Conservation (phyloP, 179 eudicot species). For the Pouteria campechiana region DNA sequence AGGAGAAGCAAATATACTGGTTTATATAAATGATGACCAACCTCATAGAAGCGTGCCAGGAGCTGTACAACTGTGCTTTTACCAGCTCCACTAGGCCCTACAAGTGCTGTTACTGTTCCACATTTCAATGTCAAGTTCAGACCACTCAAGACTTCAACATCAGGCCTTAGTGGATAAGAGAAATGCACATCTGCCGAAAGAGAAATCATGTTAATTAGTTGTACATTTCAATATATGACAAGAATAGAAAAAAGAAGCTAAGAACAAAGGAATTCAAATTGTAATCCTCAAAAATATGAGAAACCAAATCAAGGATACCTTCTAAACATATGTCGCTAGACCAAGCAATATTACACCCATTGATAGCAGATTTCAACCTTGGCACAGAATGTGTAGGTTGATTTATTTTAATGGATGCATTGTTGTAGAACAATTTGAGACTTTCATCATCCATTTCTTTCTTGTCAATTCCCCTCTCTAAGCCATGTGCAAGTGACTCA, state of each 20-base stretch:
- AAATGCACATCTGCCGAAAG: constrained; percentile 72
- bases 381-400: constrained; percentile 51
- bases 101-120: constrained; percentile 90
- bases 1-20: neutral
- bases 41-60: constrained; percentile 97
- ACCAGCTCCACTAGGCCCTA: constrained; percentile 98
- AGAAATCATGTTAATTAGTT: neutral
- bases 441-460: constrained; percentile 45
- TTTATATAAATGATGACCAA: constrained; percentile 6
- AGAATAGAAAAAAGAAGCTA: neutral
- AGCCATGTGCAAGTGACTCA: constrained; percentile 78
- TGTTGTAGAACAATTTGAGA: constrained; percentile 32
- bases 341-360: constrained; percentile 46
- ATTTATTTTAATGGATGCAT: constrained; percentile 31
- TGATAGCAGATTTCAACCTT: constrained; percentile 52
- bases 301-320: constrained; percentile 59
- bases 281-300: too few relatives aligned
- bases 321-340: constrained; percentile 82
- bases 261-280: neutral
- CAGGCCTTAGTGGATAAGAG: constrained; percentile 93
- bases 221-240: neutral
- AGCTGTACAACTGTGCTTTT: constrained; percentile 95
- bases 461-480: constrained; percentile 60
- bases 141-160: constrained; percentile 64
- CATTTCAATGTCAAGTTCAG: constrained; percentile 63